phyloP scores from a whole-genome alignment of 106 monocot genomes.

The Phalaenopsis equestris region DNA sequence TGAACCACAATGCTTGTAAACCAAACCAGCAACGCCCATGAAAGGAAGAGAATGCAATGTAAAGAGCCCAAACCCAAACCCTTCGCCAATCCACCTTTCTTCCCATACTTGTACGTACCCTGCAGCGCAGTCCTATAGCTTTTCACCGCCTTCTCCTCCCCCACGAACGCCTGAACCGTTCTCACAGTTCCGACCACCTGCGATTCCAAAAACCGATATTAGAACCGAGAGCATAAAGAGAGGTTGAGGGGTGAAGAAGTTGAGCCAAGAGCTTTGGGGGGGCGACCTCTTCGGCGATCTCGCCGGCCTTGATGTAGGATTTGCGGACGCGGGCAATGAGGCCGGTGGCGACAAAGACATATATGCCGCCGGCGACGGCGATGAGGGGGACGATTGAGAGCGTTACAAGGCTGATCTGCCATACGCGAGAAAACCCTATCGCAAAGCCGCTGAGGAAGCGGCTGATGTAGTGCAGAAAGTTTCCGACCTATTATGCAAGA shows the following conservation, averaged over 20 bases:
- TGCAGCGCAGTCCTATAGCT: conserved; percentile 46
- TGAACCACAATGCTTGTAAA: conserved; percentile 85
- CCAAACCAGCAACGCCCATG: conserved; percentile 96
- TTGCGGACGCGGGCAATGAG: conserved; percentile 91
- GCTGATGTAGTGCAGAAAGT: conserved; percentile 94
- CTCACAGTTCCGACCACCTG: conserved; percentile 86
- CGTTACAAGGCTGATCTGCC: conserved; percentile 99
- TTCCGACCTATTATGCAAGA: conserved; percentile 41
- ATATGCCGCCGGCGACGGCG: conserved; percentile 81
- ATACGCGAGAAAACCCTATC: conserved; percentile 74
- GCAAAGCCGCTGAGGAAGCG: conserved; percentile 85
- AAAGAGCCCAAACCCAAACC: conserved; percentile 86
- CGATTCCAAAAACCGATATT: background rate
- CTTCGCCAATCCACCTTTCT: conserved; percentile 79
- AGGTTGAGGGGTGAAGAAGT: background rate
- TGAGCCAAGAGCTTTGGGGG: no score
- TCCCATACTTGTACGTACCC: conserved; percentile 78
- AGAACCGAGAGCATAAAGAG: background rate
- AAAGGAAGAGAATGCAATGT: conserved; percentile 77
- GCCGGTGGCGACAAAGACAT: conserved; percentile 77
- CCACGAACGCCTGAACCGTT: conserved; percentile 90
- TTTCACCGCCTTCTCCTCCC: conserved; percentile 82
- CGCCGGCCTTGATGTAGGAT: conserved; percentile 89
- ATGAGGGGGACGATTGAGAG: conserved; percentile 95
- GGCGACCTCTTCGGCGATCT: conserved; percentile 88